Base-by-base conservation (phyloP, 1,284 basidiomycete species). In the Mycena sp. region DNA sequence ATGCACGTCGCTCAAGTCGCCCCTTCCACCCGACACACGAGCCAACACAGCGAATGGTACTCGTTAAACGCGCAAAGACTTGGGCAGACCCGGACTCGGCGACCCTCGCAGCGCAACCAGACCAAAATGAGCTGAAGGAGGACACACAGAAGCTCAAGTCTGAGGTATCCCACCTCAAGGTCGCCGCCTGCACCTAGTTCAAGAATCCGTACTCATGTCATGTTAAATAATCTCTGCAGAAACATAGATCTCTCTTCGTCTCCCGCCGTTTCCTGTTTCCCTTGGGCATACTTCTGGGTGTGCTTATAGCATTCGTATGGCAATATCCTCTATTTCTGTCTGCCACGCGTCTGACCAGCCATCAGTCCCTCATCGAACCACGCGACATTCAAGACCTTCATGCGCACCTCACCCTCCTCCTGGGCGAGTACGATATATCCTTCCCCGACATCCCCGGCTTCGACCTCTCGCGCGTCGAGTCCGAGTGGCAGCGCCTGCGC, bases 401-500 rank as follows among this genome's bases (percentile, higher is more conserved):
- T 35, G 75, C 80, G 2, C 81, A 84, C 48, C 74, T 88, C 40
- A 72, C 80, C 10, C 70, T 90, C n/a, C 73, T 85, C 28, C 80
- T 89, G 72, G 83, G 84, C 61, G 80, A 85, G 71, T 84, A 90
- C 63, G 86, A 85, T 48, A 74, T 88, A 52, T 82, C 82, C n/a
- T 73, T 87, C 28, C 81, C 85, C 10, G 81, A 83, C 58, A 71
- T 89, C 10, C 85, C 87, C 4, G 87, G 83, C 55, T 76, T 91
- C 35, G 88, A 89, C 72, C 79, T 91, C 59, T 84, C 88, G 10
- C 81, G 83, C 6, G 79, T 92, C 9, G 90, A 92, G 74, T 66
- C 76, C 17, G 91, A 93, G 74, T 93, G 90, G 89, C 81, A 78
- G 44, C 80, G 84, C 53, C 72, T 93, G n/a, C 81, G 84, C 57